Conservation (phyloP, 345 rosid genomes). For the Eutrema yunnanense region DNA sequence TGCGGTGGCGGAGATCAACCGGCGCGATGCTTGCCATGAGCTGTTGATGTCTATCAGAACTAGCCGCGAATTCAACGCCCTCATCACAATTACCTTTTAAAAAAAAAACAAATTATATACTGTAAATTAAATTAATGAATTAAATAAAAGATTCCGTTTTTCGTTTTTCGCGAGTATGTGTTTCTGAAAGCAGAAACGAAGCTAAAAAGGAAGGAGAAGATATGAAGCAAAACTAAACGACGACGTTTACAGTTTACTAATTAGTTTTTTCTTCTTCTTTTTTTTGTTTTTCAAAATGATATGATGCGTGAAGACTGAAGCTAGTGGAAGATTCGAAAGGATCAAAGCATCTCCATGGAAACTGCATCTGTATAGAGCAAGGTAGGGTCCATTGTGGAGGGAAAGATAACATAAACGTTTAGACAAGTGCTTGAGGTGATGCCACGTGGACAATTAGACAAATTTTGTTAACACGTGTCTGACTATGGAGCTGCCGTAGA, state of each 20-base stretch:
- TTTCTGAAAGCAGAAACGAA: not conserved
- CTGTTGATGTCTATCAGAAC: slow-evolving; percentile 62
- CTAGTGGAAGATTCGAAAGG: slow-evolving; percentile 66
- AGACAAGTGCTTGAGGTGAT: slow-evolving; percentile 2
- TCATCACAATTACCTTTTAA: slow-evolving; percentile 30
- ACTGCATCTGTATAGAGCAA: slow-evolving; percentile 22
- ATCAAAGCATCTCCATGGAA: slow-evolving; percentile 52
- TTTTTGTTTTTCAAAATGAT: not conserved
- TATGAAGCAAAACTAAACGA: slow-evolving; percentile 8
- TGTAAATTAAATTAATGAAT: not conserved
- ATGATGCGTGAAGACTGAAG: slow-evolving; percentile 26
- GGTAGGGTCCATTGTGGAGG: slow-evolving; percentile 39
- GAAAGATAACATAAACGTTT: slow-evolving; percentile 24
- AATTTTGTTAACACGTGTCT: slow-evolving; percentile 24
- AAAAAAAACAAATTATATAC: not conserved
- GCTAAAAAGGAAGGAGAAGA: slow-evolving; percentile 21
- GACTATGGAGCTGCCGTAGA: not conserved
- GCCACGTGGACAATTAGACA: slow-evolving; percentile 25
- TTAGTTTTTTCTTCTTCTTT: not conserved
- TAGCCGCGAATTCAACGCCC: slow-evolving; percentile 52
- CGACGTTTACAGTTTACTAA: not conserved
- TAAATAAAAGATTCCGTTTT: slow-evolving; percentile 1
- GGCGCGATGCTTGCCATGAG: slow-evolving; percentile 56
- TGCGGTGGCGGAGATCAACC: slow-evolving; percentile 45
- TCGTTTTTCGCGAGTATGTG: not conserved